Evolutionary conservation across 768 basidiomycete species (phyloP), one percentile per base, ranked within the genome.

Genomic region (Boletellus ananas): DNA sequence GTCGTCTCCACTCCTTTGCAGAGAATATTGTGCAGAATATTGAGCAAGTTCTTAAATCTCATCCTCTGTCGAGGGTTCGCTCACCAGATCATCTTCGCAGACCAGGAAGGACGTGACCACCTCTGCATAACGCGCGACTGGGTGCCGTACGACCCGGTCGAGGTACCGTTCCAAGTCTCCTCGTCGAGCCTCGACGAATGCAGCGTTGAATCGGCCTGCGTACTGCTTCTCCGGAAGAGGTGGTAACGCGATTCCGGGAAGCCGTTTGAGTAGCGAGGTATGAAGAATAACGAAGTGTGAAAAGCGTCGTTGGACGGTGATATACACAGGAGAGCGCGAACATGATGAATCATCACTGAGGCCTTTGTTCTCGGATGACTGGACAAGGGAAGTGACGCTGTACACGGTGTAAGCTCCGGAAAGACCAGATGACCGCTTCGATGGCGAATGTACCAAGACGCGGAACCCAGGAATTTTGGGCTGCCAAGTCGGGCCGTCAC

Each of bases 171-270:
- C 89, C 38, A 94, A 72, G 62, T 93, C 90, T 3, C 87, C 82
- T 36, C 90, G 71, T 33, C 91, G 73, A 11, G 86, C 87, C 63
- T 93, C 90, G 6, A 94, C 82, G 56, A 94, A 92, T 46, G 85
- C 88, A 17, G 79, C 77, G 51, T 77, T 87, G 64, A 93, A 92
- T 9, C 89, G 74, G 2, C 88, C 88, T 1, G 87, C 75, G 54
- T 93, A 90, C 56, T 88, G 85, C 61, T 92, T 92, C 63, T 90
- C 89, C 0, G 91, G 91, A 8, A 94, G 74, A 0, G 88, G 86
- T 0, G 91, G 90, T 2, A 94, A 73, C 4, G 82, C 83, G 25
- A 93, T 80, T 0, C 87, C 87, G 6, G 88, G 87, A 4, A 91
- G 78, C 8, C 84, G 75, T 20, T 81, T 73, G 17, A 77, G 73